phyloP scores from a whole-genome alignment of 805 yeast species.

The Candida methanosorbosa region DNA sequence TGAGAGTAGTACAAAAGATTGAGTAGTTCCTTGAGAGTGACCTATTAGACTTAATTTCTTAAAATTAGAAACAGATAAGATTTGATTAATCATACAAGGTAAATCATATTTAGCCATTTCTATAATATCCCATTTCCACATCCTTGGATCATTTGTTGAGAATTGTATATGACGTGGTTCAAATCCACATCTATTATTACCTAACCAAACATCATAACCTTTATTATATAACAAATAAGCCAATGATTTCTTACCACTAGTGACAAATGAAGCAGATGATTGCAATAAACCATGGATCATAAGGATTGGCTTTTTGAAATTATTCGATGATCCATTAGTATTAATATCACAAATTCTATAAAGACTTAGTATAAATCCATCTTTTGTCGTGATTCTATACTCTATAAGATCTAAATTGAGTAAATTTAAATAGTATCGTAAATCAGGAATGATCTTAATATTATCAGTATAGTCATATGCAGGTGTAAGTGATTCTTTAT shows the following conservation, averaged over 20 bases:
- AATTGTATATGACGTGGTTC: slow-evolving; percentile 53
- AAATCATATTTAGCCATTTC: slow-evolving; percentile 77
- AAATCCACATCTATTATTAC: slow-evolving; percentile 86
- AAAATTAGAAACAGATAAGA: slow-evolving; percentile 30
- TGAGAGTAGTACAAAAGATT: slow-evolving; percentile 62
- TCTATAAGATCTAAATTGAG: slow-evolving; percentile 52
- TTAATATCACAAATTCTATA: slow-evolving; percentile 46
- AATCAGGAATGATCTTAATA: slow-evolving; percentile 22
- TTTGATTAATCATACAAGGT: slow-evolving; percentile 60
- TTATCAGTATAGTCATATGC: slow-evolving; percentile 28
- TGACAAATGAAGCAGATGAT: slow-evolving; percentile 76
- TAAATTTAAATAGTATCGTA: slow-evolving; percentile 60
- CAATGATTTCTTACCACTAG: slow-evolving; percentile 74
- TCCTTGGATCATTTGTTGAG: slow-evolving; percentile 33
- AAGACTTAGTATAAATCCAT: slow-evolving; percentile 67
- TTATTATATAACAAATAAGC: slow-evolving; percentile 43
- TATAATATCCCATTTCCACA: slow-evolving; percentile 94
- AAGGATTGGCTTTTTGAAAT: slow-evolving; percentile 45
- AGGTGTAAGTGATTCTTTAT: slow-evolving; percentile 1
- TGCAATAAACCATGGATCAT: slow-evolving; percentile 83
- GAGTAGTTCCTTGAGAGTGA: slow-evolving; percentile 94
- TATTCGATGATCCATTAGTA: slow-evolving; percentile 19
- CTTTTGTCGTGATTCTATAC: slow-evolving; percentile 59
- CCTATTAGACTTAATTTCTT: slow-evolving; percentile 55
- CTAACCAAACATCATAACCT: slow-evolving; percentile 78